phyloP scores from a whole-genome alignment of 2,329 filamentous ascomycete species.

The Botrytis elliptica region DNA sequence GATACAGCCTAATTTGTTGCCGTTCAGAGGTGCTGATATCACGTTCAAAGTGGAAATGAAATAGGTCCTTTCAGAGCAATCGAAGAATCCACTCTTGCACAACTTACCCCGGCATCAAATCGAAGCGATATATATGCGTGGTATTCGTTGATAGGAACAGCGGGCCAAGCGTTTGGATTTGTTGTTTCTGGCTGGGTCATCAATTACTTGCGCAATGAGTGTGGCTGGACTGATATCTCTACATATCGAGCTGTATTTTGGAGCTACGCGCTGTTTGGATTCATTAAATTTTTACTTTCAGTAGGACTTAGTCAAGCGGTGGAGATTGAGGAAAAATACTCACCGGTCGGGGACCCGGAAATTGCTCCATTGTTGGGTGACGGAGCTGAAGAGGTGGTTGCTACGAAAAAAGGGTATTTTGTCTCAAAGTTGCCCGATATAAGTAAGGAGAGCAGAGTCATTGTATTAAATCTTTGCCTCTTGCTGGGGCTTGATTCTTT shows the following conservation, averaged over 20 bases:
- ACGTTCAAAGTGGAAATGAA: constrained; percentile 54
- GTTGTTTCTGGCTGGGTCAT: constrained; percentile 60
- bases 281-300: constrained; percentile 55
- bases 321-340: constrained; percentile 41
- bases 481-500: constrained; percentile 69
- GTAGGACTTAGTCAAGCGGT: constrained; percentile 47
- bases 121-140: constrained; percentile 60
- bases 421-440: constrained; percentile 54
- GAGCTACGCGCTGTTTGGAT: constrained; percentile 55
- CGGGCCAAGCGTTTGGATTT: constrained; percentile 60
- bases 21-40: constrained; percentile 17
- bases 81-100: constrained; percentile 60
- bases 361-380: constrained; percentile 35
- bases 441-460: constrained; percentile 51
- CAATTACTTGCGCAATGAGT: constrained; percentile 46
- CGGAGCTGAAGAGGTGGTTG: constrained; percentile 26
- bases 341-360: constrained; percentile 35
- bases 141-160: constrained; percentile 58
- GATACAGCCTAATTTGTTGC: background rate
- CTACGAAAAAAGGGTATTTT: constrained; percentile 32
- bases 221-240: constrained; percentile 46
- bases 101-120: constrained; percentile 48
- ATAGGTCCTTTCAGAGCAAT: constrained; percentile 63
- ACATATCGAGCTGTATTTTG: constrained; percentile 58
- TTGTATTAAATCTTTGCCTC: constrained; percentile 61